Conservation (phyloP, 495 filamentous ascomycete genomes). For the Penicillium simplicissimum region DNA sequence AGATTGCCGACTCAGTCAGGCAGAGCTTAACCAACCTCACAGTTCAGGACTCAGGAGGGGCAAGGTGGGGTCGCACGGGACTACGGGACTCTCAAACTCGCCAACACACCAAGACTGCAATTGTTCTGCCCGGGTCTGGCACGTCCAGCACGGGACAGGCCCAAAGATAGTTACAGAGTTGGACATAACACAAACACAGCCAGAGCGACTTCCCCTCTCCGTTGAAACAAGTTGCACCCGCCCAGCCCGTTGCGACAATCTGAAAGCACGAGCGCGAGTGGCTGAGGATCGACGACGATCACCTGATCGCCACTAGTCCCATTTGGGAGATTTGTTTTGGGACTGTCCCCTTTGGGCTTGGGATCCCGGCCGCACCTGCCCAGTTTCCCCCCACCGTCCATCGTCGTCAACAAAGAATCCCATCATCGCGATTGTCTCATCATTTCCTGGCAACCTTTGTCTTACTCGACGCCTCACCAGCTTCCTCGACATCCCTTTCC, state of each 20-base stretch:
- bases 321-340: constrained; percentile 51
- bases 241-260: not conserved
- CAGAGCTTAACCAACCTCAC: not conserved
- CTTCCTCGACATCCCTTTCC: not conserved
- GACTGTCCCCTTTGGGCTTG: constrained; percentile 22
- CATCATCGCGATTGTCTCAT: constrained; percentile 18
- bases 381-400: constrained; percentile 8
- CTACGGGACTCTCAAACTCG: constrained; percentile 24
- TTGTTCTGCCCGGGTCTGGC: constrained; percentile 10
- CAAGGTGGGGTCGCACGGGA: constrained; percentile 25
- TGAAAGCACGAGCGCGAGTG: not conserved
- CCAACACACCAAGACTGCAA: constrained; percentile 20
- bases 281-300: constrained; percentile 26
- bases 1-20: not conserved
- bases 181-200: not conserved
- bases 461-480: not conserved
- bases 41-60: not conserved
- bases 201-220: not conserved
- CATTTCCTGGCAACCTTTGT: constrained; percentile 4
- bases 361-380: constrained; percentile 34
- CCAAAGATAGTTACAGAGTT: too few species aligned
- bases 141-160: not conserved
- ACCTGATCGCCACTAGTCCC: constrained; percentile 37
- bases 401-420: constrained; percentile 33
- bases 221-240: not conserved